Percentiles rank a stretch among this genome's conserved stretches.
Conservation (phyloP, 2,329 filamentous ascomycete species). For the Graphilbum ipis-grandicollis region DNA sequence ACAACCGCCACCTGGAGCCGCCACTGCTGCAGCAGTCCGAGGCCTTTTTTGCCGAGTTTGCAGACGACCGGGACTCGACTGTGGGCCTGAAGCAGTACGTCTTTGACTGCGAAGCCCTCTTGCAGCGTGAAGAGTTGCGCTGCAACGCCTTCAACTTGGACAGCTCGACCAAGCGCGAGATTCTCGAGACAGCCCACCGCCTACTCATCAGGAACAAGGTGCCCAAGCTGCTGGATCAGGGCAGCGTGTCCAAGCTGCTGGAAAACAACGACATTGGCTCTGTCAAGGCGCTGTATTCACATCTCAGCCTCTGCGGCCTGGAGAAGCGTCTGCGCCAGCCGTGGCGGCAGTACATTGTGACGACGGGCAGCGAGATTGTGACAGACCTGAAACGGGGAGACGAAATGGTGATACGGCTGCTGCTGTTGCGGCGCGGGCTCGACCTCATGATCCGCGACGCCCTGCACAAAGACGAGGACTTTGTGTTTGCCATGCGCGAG, state of each 20-base stretch:
- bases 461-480: conserved; percentile 60
- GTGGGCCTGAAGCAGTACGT: conserved; percentile 60
- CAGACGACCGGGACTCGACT: conserved; percentile 42
- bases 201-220: conserved; percentile 55
- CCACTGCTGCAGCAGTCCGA: conserved; percentile 51
- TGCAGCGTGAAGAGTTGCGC: conserved; percentile 54
- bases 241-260: conserved; percentile 56
- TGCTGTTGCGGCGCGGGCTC: conserved; percentile 64
- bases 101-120: conserved; percentile 46
- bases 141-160: conserved; percentile 74
- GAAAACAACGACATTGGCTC: conserved; percentile 51
- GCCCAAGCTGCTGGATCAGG: conserved; percentile 44
- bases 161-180: conserved; percentile 59
- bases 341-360: conserved; percentile 65
- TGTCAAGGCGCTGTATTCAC: conserved; percentile 58
- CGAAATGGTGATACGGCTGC: conserved; percentile 70
- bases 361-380: conserved; percentile 60
- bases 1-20: conserved; percentile 64
- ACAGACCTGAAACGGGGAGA: conserved; percentile 62
- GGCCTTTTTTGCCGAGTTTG: conserved; percentile 52
- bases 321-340: conserved; percentile 52
- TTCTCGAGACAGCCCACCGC: conserved; percentile 57
- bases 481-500: conserved; percentile 65
- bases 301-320: conserved; percentile 56
- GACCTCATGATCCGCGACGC: conserved; percentile 62